Conservation (phyloP, 805 yeast genomes). For the Ogataea trehaloabstinens region DNA sequence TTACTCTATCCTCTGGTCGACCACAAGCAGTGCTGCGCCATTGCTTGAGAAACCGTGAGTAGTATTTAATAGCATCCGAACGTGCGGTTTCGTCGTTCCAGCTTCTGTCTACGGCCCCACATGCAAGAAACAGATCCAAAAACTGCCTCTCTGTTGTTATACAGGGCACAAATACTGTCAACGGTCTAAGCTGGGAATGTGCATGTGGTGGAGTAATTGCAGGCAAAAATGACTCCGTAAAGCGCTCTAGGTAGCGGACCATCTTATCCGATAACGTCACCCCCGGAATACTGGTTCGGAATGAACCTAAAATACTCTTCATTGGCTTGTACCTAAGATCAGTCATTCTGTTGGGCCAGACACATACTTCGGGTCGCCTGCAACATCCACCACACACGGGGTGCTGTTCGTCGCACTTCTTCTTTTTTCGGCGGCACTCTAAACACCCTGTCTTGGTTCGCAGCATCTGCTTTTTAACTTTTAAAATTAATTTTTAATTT, state of each 20-base stretch:
- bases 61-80: slow-evolving; percentile 4
- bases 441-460: slow-evolving; percentile 9
- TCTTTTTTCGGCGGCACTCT: slow-evolving; percentile 7
- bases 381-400: slow-evolving; percentile 8
- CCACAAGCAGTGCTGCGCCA: slow-evolving; percentile 2
- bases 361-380: slow-evolving; percentile 1
- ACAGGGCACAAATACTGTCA: slow-evolving; percentile 11
- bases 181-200: slow-evolving; percentile 7
- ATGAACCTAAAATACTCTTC: neutral
- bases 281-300: slow-evolving; percentile 2
- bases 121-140: slow-evolving; percentile 11
- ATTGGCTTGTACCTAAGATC: slow-evolving; percentile 5
- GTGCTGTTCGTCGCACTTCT: slow-evolving; percentile 11
- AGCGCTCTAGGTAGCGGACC: slow-evolving; percentile 5
- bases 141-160: slow-evolving; percentile 4
- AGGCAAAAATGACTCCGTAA: slow-evolving; percentile 6
- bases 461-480: slow-evolving; percentile 1
- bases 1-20: slow-evolving; percentile 6
- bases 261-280: neutral
- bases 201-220: slow-evolving; percentile 10
- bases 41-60: slow-evolving; percentile 1
- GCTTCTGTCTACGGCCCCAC: slow-evolving; percentile 11
- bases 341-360: slow-evolving; percentile 7
- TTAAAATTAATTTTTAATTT: no score
- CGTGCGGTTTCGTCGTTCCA: slow-evolving; percentile 1